Evolutionary conservation across 129 eudicot genomes (phyloP).

Genomic region (Saposhnikovia divaricata): DNA sequence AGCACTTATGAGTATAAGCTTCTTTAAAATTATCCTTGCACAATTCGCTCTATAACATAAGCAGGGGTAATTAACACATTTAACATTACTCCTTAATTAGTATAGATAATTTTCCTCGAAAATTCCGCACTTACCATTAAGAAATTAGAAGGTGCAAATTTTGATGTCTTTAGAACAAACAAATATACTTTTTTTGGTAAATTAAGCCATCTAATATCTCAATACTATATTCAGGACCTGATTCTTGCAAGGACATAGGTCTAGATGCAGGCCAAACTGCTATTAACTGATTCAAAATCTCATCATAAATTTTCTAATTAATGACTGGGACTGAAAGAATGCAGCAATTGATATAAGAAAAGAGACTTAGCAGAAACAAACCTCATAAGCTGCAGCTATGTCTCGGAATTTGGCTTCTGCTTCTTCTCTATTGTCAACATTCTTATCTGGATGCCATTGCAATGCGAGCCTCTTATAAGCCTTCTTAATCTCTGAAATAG

Average conservation of each 20-base stretch:
- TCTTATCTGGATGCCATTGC: constrained; percentile 99
- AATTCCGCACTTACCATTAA: not conserved
- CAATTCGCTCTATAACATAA: not conserved
- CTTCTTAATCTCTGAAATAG: constrained; percentile 71
- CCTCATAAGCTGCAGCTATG: constrained; percentile 99
- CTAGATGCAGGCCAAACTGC: not conserved
- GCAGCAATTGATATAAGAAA: not conserved
- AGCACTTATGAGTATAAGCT: not conserved
- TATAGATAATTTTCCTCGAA: not conserved
- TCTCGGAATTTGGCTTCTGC: constrained; percentile 89
- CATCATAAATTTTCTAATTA: not conserved
- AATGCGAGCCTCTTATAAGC: constrained; percentile 92
- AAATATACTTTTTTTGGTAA: not conserved
- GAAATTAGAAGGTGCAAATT: not conserved
- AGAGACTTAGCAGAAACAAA: constrained; percentile 11
- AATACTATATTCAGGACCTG: not conserved
- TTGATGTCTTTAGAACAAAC: not conserved
- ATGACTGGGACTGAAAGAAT: not conserved
- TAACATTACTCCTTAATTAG: not conserved
- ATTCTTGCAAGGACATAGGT: not conserved
- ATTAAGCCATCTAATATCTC: not conserved
- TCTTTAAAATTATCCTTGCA: not conserved
- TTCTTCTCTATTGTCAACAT: constrained; percentile 90
- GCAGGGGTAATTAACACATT: not conserved
- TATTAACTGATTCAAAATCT: not conserved